Conservation (phyloP, 805 yeast species). For the Saitoella complicata region DNA sequence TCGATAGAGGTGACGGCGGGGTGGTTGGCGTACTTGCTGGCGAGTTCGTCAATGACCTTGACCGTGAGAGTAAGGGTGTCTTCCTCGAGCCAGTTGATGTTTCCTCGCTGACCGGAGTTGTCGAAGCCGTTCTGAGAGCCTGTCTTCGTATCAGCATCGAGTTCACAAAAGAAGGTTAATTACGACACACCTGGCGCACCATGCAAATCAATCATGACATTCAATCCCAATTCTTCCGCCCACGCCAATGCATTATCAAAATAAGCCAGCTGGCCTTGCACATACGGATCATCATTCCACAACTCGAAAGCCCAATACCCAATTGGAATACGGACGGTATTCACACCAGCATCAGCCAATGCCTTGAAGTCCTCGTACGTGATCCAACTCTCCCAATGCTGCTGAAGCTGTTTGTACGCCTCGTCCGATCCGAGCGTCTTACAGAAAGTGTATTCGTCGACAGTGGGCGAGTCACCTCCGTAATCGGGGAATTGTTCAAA, state of each 20-base stretch:
- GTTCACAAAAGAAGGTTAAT: not conserved
- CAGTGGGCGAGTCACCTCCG: slow-evolving; percentile 36
- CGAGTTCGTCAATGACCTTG: slow-evolving; percentile 35
- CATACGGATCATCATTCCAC: slow-evolving; percentile 32
- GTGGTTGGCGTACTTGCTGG: slow-evolving; percentile 44
- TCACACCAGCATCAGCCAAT: slow-evolving; percentile 44
- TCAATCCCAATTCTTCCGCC: slow-evolving; percentile 45
- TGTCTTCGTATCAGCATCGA: not conserved
- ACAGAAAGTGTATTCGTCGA: slow-evolving; percentile 67
- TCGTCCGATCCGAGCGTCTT: slow-evolving; percentile 29
- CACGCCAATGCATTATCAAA: slow-evolving; percentile 65
- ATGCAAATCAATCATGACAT: slow-evolving; percentile 81
- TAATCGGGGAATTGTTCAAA: slow-evolving; percentile 36
- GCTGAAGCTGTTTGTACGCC: slow-evolving; percentile 31
- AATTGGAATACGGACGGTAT: slow-evolving; percentile 35
- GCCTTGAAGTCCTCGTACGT: slow-evolving; percentile 43
- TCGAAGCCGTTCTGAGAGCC: slow-evolving; percentile 56
- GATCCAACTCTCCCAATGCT: slow-evolving; percentile 56
- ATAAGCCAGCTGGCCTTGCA: slow-evolving; percentile 59
- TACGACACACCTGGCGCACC: slow-evolving; percentile 83
- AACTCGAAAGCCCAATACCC: slow-evolving; percentile 56
- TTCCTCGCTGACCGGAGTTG: slow-evolving; percentile 59
- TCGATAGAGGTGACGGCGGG: slow-evolving; percentile 73
- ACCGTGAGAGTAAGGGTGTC: slow-evolving; percentile 36
- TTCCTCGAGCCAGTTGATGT: slow-evolving; percentile 35